Evolutionary conservation across 1,284 basidiomycete genomes (phyloP), one percentile per base, ranked within the genome.

Genomic region (Termitomyces sp.): DNA sequence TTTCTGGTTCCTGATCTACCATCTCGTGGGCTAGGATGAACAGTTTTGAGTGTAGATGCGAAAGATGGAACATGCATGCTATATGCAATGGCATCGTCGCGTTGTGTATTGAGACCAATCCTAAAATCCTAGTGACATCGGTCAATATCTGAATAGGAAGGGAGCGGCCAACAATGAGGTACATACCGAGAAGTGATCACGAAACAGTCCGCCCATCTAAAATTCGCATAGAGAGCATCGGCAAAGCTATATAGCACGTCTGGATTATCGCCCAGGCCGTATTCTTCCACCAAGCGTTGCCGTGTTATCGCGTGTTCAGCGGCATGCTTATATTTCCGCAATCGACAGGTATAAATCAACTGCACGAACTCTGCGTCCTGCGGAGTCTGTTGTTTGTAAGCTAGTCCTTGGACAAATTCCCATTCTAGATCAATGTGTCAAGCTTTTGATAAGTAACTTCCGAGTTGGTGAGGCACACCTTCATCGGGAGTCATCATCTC

Each of bases 1-100:
- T 87, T 62, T 95, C 91, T 0, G 97, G 95, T 64, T 97, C 93
- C 44, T 84, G 83, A 47, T 97, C 91, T 10, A 98, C 94, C 61
- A 99, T 80, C 62, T 96, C 90, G 65, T 99, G 97, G 0, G 97
- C 95, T 28, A 99, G 79, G 57, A 99, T 85, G 72, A 97, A 99
- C 1, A 99, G 80, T 57, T 89, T 87, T 1, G 94, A 93, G 58
- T 94, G 90, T 10, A 98, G 76, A 65, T 95, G 86, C 16, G 86
- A 83, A 24, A 99, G 79, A 69, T 98, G 93, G 65, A 94, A 90
- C 90, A 98, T 96, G 79, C 96, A 98, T 2, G 94, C 93, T 35
- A 99, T 85, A 66, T 99, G 96, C 46, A 99, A 70, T 0, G 95
- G 92, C 71, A 99, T 84, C 1, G 93, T 90, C 9, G 86, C 80